phyloP scores from a whole-genome alignment of 148 eudicot species.

The Chenopodium formosanum region DNA sequence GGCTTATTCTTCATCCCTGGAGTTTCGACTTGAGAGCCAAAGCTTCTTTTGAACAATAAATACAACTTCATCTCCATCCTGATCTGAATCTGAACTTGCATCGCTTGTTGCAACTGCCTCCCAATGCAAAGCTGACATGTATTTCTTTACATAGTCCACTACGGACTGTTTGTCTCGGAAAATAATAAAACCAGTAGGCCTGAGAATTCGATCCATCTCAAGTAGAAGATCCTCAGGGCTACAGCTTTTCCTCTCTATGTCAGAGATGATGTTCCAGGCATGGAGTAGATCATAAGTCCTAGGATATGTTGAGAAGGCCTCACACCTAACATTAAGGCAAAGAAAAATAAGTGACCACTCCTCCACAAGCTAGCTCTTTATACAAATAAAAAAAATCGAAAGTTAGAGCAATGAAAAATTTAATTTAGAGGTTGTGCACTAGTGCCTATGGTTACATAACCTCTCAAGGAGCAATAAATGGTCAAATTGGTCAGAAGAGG shows the following conservation, averaged over 20 bases:
- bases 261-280: conserved; percentile 87
- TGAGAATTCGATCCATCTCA: conserved; percentile 87
- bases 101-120: conserved; percentile 66
- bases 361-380: not conserved
- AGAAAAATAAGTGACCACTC: not conserved
- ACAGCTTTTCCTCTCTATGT: conserved; percentile 84
- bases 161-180: conserved; percentile 72
- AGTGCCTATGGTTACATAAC: not conserved
- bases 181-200: conserved; percentile 87
- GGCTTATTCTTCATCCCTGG: conserved; percentile 56
- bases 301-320: conserved; percentile 96
- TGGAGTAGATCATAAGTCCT: conserved; percentile 97
- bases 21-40: conserved; percentile 69
- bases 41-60: conserved; percentile 76
- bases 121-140: conserved; percentile 84
- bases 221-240: conserved; percentile 86
- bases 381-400: not conserved
- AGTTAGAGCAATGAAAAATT: not conserved
- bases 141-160: conserved; percentile 73
- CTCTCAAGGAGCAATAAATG: not conserved
- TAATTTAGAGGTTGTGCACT: not conserved
- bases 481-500: not conserved
- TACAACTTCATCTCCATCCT: conserved; percentile 69
- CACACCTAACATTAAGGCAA: conserved; percentile 58
- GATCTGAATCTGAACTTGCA: conserved; percentile 50